These are phyloP conservation scores for Umbilicaria muhlenbergii DNA, from an alignment of 495 filamentous ascomycete species.

Conservation along the genomic window DNA sequence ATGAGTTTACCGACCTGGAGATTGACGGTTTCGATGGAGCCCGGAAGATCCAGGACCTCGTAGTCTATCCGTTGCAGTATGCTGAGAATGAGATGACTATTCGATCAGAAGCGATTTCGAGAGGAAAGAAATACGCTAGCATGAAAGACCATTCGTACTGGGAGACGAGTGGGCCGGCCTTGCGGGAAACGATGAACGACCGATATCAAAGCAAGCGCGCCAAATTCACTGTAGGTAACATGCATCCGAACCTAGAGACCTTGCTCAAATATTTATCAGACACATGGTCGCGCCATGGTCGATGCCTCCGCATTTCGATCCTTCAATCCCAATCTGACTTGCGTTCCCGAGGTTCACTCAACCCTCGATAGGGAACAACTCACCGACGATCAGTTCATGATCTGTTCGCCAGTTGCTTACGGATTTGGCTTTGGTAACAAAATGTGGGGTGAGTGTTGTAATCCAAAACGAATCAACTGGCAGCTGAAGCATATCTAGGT, in stretches of 20 bases:
- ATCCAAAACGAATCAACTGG: too few relatives aligned
- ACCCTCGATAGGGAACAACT: not conserved
- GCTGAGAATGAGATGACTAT: not conserved
- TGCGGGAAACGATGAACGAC: conserved; percentile 4
- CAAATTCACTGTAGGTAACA: conserved; percentile 1
- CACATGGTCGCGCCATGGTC: conserved; percentile 5
- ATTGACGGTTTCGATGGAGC: conserved; percentile 4
- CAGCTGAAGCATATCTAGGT: too few relatives aligned
- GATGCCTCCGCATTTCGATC: conserved; percentile 3
- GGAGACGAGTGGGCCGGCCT: conserved; percentile 5
- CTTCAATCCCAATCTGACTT: conserved; percentile 3
- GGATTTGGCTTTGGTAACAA: conserved; percentile 10
- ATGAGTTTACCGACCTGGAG: not conserved
- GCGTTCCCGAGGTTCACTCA: not conserved
- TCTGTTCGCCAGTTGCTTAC: conserved; percentile 2
- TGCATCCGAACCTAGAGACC: not conserved
- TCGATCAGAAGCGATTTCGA: not conserved
- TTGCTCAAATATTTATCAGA: not conserved
- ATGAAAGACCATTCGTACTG: conserved; percentile 6
- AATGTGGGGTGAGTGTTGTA: conserved; percentile 8
- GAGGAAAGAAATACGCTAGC: conserved; percentile 5
- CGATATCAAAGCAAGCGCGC: not conserved
- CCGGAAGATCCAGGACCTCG: not conserved
- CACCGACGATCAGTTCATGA: conserved; percentile 4
- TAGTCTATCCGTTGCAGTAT: not conserved